These are phyloP conservation scores for Pichia sp. DNA, from an alignment of 1,139 yeast species.

Conservation along the genomic window DNA sequence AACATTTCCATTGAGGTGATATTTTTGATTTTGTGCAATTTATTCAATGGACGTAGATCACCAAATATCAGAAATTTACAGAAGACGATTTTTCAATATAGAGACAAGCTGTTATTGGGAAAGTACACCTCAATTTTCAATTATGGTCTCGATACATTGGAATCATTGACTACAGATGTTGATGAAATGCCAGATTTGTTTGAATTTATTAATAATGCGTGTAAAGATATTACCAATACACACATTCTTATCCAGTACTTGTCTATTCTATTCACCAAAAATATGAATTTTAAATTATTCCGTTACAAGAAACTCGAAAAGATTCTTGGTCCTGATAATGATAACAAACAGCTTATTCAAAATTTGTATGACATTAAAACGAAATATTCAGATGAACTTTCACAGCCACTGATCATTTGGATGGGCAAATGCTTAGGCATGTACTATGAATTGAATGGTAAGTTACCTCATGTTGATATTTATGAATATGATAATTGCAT, in stretches of 20 bases:
- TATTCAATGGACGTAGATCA: conserved; percentile 1
- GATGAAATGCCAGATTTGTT: conserved; percentile 4
- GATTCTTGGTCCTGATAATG: neutral
- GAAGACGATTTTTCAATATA: neutral
- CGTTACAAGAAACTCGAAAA: neutral
- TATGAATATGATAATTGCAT: conserved; percentile 18
- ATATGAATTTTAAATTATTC: neutral
- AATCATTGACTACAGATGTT: no score
- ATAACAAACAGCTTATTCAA: conserved; percentile 17
- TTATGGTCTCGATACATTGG: conserved; percentile 1
- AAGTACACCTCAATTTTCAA: conserved; percentile 2
- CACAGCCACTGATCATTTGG: conserved; percentile 37
- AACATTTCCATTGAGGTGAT: conserved; percentile 2
- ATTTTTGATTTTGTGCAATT: neutral
- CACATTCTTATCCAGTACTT: conserved; percentile 4
- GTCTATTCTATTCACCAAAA: conserved; percentile 12
- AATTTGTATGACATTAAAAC: conserved; percentile 21
- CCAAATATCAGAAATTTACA: neutral
- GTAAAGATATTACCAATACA: conserved; percentile 1
- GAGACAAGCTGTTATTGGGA: neutral
- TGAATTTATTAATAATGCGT: conserved; percentile 3
- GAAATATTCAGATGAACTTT: conserved; percentile 6
- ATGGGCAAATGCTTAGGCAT: conserved; percentile 43
- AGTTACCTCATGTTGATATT: conserved; percentile 16
- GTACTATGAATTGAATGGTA: conserved; percentile 37